Conservation (phyloP, 2,329 filamentous ascomycete species). For the Monosporascus sp. region DNA sequence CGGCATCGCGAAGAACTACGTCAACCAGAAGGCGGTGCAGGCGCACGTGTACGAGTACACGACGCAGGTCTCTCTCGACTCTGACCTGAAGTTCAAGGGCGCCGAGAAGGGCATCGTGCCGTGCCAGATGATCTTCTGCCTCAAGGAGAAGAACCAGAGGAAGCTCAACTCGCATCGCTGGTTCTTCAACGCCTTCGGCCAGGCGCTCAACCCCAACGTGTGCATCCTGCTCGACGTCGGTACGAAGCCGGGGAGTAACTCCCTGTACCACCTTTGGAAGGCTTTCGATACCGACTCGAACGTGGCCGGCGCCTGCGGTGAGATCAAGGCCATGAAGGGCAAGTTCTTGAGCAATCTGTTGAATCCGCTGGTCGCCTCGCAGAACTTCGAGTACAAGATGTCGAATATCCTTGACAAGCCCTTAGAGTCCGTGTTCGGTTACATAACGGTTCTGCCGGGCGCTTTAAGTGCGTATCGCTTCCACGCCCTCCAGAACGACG, state of each 20-base stretch:
- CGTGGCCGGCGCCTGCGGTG: slow-evolving; percentile 92
- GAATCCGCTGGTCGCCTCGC: slow-evolving; percentile 90
- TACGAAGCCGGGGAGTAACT: slow-evolving; percentile 81
- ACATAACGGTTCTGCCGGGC: slow-evolving; percentile 93
- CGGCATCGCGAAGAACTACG: slow-evolving; percentile 96
- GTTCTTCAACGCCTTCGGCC: slow-evolving; percentile 98
- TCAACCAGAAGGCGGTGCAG: slow-evolving; percentile 92
- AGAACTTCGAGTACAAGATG: slow-evolving; percentile 99
- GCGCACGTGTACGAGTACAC: slow-evolving; percentile 99
- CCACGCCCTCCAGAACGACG: slow-evolving; percentile 92
- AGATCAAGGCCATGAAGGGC: slow-evolving; percentile 97
- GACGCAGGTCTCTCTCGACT: slow-evolving; percentile 91
- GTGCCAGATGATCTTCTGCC: slow-evolving; percentile 95
- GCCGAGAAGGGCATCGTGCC: slow-evolving; percentile 98
- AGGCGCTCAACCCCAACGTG: slow-evolving; percentile 87
- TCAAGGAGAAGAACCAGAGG: slow-evolving; percentile 96
- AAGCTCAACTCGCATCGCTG: slow-evolving; percentile 98
- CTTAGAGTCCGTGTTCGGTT: slow-evolving; percentile 93
- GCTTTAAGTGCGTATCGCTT: slow-evolving; percentile 98
- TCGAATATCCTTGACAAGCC: slow-evolving; percentile 99
- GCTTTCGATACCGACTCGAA: slow-evolving; percentile 97
- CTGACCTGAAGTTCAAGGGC: slow-evolving; percentile 96
- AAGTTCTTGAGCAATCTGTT: slow-evolving; percentile 78
- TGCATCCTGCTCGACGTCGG: slow-evolving; percentile 97
- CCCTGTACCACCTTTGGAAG: slow-evolving; percentile 98